phyloP scores from a whole-genome alignment of 176 grass and related monocot genomes.

The Triticum dicoccoides region DNA sequence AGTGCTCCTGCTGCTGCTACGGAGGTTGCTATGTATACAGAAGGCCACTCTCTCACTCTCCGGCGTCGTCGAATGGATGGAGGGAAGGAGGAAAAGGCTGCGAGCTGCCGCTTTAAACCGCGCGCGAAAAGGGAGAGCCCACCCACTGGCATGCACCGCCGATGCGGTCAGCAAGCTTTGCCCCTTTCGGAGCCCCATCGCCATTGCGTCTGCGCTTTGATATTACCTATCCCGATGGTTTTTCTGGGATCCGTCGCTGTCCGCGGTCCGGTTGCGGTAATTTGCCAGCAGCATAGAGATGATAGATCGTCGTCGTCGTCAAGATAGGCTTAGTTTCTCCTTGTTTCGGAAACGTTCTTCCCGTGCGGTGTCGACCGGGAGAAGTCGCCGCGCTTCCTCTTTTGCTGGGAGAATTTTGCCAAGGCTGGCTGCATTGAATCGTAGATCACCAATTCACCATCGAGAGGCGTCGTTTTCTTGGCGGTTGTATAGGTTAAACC shows the following conservation, averaged over 20 bases:
- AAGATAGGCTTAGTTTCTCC: background rate
- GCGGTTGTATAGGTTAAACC: no score
- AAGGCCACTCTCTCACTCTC: background rate
- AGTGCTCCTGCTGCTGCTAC: background rate
- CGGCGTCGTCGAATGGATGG: background rate
- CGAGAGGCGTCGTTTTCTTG: no score
- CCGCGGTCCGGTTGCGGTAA: slow-evolving; percentile 5
- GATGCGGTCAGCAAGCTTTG: slow-evolving; percentile 23
- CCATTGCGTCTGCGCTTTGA: slow-evolving; percentile 33
- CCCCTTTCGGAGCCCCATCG: background rate
- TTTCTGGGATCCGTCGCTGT: background rate
- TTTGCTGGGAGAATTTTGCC: no score
- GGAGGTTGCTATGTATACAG: slow-evolving; percentile 9
- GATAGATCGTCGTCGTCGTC: background rate
- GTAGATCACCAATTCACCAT: no score
- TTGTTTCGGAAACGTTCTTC: background rate
- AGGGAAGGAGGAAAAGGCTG: background rate
- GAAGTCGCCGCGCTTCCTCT: no score
- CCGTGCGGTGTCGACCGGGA: no score
- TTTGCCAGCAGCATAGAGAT: background rate
- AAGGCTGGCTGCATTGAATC: no score
- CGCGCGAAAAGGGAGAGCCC: background rate
- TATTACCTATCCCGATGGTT: slow-evolving; percentile 6
- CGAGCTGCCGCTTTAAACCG: slow-evolving; percentile 23
- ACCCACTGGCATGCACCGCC: background rate